A percentile compares a stretch with the other conserved stretches of the same genome.
phyloP scores from a whole-genome alignment of 2,329 filamentous ascomycete species.

The Cladophialophora exuberans region DNA sequence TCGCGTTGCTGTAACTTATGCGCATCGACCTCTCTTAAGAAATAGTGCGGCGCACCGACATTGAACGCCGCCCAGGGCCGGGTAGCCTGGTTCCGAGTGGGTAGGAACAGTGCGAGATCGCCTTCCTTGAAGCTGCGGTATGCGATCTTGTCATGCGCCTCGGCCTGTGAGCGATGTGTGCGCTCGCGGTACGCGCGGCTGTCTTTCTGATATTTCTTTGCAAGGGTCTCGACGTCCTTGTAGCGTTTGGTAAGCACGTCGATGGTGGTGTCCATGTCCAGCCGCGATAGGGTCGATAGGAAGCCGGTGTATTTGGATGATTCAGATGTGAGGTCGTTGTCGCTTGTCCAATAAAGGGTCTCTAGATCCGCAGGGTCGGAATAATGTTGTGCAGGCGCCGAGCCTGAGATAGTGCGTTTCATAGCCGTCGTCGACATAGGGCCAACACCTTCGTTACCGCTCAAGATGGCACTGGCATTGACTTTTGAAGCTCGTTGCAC shows the following conservation, averaged over 20 bases:
- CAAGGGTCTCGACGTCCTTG: slow-evolving; percentile 90
- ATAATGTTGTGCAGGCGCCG: slow-evolving; percentile 57
- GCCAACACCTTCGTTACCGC: slow-evolving; percentile 39
- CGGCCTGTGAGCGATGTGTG: slow-evolving; percentile 76
- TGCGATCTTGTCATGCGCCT: slow-evolving; percentile 93
- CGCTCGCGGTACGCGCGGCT: slow-evolving; percentile 85
- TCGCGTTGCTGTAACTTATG: slow-evolving; percentile 84
- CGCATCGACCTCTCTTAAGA: slow-evolving; percentile 86
- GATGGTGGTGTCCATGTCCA: slow-evolving; percentile 81
- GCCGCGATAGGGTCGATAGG: slow-evolving; percentile 71
- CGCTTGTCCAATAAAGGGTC: slow-evolving; percentile 81
- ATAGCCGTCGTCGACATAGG: slow-evolving; percentile 36
- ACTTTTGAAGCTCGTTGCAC: slow-evolving; percentile 72
- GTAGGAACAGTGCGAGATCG: slow-evolving; percentile 89
- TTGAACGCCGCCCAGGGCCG: slow-evolving; percentile 99
- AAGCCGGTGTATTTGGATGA: slow-evolving; percentile 74
- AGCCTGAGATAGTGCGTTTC: slow-evolving; percentile 52
- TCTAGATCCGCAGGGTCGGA: slow-evolving; percentile 69
- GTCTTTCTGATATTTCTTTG: slow-evolving; percentile 91
- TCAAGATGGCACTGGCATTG: slow-evolving; percentile 47
- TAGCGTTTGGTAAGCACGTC: slow-evolving; percentile 87
- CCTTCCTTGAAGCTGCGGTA: slow-evolving; percentile 96
- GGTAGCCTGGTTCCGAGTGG: slow-evolving; percentile 90
- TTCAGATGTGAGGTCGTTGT: slow-evolving; percentile 67
- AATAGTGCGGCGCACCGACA: slow-evolving; percentile 94